phyloP scores from a whole-genome alignment of 768 basidiomycete genomes.

The Coprinopsis sp. region DNA sequence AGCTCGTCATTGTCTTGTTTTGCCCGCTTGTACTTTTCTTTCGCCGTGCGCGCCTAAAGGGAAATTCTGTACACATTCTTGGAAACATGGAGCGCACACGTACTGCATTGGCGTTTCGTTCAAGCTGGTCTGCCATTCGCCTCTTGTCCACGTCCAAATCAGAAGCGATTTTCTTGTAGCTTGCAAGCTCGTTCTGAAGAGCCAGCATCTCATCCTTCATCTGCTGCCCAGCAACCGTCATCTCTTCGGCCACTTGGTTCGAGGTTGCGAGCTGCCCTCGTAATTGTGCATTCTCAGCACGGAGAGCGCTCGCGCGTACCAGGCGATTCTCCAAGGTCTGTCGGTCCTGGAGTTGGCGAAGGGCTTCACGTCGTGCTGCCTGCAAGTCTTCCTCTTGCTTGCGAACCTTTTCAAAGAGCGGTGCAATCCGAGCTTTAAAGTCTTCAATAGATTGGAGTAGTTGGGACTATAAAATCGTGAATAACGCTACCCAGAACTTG shows the following conservation, averaged over 20 bases:
- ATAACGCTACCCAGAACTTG: not conserved
- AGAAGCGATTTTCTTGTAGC: slow-evolving; percentile 17
- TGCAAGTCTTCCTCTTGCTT: slow-evolving; percentile 26
- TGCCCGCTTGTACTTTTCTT: slow-evolving; percentile 15
- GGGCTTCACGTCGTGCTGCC: not conserved
- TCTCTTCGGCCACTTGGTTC: slow-evolving; percentile 23
- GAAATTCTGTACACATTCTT: not conserved
- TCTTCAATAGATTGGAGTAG: slow-evolving; percentile 34
- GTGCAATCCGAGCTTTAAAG: slow-evolving; percentile 38
- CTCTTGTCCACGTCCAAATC: slow-evolving; percentile 26
- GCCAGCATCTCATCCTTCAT: slow-evolving; percentile 21
- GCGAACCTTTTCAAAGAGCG: slow-evolving; percentile 29
- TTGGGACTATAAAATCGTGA: slow-evolving; percentile 18
- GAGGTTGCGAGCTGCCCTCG: slow-evolving; percentile 13
- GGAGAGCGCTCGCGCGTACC: slow-evolving; percentile 15
- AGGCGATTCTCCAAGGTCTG: slow-evolving; percentile 10
- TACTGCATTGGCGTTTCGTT: slow-evolving; percentile 25
- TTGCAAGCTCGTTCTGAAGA: slow-evolving; percentile 13
- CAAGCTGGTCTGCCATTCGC: slow-evolving; percentile 26
- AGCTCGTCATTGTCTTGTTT: slow-evolving; percentile 3
- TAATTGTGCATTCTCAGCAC: slow-evolving; percentile 19
- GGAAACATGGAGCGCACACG: slow-evolving; percentile 6
- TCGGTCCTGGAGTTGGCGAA: slow-evolving; percentile 11
- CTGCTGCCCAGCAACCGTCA: slow-evolving; percentile 23
- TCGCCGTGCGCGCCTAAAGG: slow-evolving; percentile 3